These are phyloP conservation scores for Geopyxis carbonaria DNA, from an alignment of 495 filamentous ascomycete genomes.

Conservation along the genomic window DNA sequence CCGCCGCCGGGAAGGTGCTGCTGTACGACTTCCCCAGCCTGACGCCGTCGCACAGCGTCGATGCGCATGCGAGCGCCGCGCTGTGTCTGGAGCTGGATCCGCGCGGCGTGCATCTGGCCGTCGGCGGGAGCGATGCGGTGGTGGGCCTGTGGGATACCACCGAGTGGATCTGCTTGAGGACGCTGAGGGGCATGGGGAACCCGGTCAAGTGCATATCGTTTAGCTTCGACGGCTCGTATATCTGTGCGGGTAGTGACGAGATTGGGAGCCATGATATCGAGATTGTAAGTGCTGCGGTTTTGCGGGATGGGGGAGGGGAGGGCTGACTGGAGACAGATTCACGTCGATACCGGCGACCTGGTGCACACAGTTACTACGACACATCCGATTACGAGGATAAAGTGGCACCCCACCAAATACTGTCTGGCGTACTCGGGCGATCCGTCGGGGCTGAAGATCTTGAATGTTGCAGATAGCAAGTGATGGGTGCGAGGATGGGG, in stretches of 20 bases:
- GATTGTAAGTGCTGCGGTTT: constrained; percentile 23
- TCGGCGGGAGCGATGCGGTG: constrained; percentile 76
- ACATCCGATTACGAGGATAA: constrained; percentile 47
- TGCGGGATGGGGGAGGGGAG: not conserved
- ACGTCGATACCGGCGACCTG: constrained; percentile 74
- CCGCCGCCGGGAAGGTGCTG: constrained; percentile 62
- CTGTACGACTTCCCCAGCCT: constrained; percentile 57
- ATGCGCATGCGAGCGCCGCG: constrained; percentile 23
- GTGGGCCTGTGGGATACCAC: constrained; percentile 83
- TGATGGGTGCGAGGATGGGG: no score
- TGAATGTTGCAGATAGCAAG: no score
- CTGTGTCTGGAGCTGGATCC: constrained; percentile 24
- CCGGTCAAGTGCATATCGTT: constrained; percentile 60
- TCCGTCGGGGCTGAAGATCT: constrained; percentile 64
- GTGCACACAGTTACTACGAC: constrained; percentile 61
- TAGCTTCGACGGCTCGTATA: constrained; percentile 40
- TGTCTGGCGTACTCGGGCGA: constrained; percentile 82
- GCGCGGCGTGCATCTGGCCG: constrained; percentile 47
- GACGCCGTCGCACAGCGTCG: constrained; percentile 28
- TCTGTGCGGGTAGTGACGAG: constrained; percentile 77
- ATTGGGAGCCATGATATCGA: constrained; percentile 74
- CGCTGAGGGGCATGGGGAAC: constrained; percentile 57
- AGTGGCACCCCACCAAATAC: constrained; percentile 83
- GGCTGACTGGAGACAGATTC: constrained; percentile 38
- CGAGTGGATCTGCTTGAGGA: constrained; percentile 78